phyloP scores from a whole-genome alignment of 2,329 filamentous ascomycete genomes.

The Cercospora citrullina region DNA sequence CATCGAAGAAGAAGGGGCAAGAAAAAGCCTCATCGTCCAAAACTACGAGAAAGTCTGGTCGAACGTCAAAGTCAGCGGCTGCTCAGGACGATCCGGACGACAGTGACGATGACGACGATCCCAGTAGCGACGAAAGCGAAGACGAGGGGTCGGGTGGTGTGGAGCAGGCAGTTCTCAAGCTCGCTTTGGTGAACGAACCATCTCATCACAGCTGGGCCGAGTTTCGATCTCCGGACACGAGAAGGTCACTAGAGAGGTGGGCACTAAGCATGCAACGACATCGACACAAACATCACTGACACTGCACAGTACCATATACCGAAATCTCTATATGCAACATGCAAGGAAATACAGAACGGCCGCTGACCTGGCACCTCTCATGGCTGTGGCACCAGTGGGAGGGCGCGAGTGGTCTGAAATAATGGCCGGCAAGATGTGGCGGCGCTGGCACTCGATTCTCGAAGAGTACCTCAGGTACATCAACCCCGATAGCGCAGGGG shows the following conservation, averaged over 20 bases:
- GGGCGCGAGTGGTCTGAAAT: conserved; percentile 12
- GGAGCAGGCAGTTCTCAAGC: conserved; percentile 1
- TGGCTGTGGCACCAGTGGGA: conserved; percentile 7
- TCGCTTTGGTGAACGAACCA: conserved; percentile 14
- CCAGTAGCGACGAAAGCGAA: conserved; percentile 10
- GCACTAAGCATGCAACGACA: background rate
- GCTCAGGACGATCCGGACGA: conserved; percentile 1
- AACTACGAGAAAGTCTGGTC: conserved; percentile 3
- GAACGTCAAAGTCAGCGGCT: background rate
- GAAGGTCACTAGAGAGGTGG: conserved; percentile 12
- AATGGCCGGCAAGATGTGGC: conserved; percentile 11
- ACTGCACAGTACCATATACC: conserved; percentile 9
- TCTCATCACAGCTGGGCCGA: conserved; percentile 6
- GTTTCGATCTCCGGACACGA: background rate
- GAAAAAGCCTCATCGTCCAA: conserved; percentile 13
- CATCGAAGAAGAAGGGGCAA: conserved; percentile 13
- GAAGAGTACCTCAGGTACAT: conserved; percentile 2
- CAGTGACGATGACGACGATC: conserved; percentile 15
- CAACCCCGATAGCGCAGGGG: background rate
- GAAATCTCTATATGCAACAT: background rate
- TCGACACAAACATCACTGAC: background rate
- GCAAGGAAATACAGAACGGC: conserved; percentile 1
- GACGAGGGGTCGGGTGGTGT: conserved; percentile 13
- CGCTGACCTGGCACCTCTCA: background rate
- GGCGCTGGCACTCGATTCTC: conserved; percentile 12